Percentiles rank a stretch among this genome's conserved stretches.
phyloP scores from a whole-genome alignment of 495 filamentous ascomycete species.

The Cercophora newfieldiana region DNA sequence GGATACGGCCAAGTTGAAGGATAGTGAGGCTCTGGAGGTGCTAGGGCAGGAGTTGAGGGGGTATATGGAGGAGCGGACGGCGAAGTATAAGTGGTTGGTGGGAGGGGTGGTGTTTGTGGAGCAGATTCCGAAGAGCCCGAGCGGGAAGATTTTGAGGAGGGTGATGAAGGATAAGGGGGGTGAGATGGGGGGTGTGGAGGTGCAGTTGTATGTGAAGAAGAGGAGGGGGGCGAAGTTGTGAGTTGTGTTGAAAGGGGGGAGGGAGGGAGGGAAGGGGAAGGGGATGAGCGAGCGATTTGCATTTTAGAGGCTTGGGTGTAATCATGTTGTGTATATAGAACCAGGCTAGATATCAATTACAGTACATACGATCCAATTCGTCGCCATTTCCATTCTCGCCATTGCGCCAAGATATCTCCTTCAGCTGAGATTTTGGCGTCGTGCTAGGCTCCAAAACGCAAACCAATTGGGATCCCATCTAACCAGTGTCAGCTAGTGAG shows the following conservation, averaged over 20 bases:
- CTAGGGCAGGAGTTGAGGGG: slow-evolving; percentile 29
- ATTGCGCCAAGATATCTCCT: no score
- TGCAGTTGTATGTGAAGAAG: slow-evolving; percentile 34
- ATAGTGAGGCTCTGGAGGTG: slow-evolving; percentile 57
- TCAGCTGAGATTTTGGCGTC: no score
- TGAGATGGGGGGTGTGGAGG: slow-evolving; percentile 21
- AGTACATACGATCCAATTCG: no score
- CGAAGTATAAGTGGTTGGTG: slow-evolving; percentile 66
- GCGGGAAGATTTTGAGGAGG: slow-evolving; percentile 66
- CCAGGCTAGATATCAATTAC: no score
- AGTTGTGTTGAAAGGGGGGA: not conserved
- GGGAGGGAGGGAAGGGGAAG: not conserved
- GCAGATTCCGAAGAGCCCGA: slow-evolving; percentile 66
- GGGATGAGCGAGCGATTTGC: not conserved
- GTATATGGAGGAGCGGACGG: slow-evolving; percentile 62
- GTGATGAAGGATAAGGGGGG: slow-evolving; percentile 42
- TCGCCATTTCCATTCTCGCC: no score
- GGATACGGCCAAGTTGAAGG: slow-evolving; percentile 49
- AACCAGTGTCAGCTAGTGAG: no score
- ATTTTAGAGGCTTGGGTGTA: not conserved
- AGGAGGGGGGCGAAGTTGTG: slow-evolving; percentile 28
- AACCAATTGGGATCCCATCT: no score
- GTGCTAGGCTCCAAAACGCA: no score
- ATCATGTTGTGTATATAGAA: no score
- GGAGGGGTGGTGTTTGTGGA: slow-evolving; percentile 63